Evolutionary conservation across 495 filamentous ascomycete genomes (phyloP).

Genomic region (Pseudomonodictys pantanalensis): DNA sequence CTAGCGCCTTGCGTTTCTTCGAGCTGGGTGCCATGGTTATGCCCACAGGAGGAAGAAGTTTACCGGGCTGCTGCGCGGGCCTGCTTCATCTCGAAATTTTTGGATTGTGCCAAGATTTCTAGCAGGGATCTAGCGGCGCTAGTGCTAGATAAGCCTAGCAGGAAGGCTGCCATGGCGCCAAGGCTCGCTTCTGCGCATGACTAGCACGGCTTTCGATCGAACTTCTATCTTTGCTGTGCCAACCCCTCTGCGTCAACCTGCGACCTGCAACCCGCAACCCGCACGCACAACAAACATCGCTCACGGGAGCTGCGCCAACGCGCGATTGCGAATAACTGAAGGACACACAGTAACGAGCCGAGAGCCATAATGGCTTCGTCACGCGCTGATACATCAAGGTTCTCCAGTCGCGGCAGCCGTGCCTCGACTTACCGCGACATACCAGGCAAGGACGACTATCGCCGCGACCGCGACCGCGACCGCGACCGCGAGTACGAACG

Average conservation of each 20-base stretch:
- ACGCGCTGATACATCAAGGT: slow-evolving; percentile 22
- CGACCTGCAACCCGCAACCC: too few species aligned
- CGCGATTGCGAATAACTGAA: too few species aligned
- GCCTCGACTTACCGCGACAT: slow-evolving; percentile 8
- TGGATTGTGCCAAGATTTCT: too few species aligned
- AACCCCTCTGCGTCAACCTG: too few species aligned
- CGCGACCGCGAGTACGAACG: slow-evolving; percentile 12
- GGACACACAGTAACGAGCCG: slow-evolving; percentile 6
- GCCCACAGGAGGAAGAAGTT: not conserved
- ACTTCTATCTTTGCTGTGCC: too few species aligned
- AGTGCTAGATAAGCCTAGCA: too few species aligned
- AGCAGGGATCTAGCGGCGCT: too few species aligned
- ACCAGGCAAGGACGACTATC: slow-evolving; percentile 3
- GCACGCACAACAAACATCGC: not conserved
- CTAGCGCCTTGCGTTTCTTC: slow-evolving; percentile 28
- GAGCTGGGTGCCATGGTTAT: slow-evolving; percentile 25
- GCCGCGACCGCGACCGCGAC: slow-evolving; percentile 5
- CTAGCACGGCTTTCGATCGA: too few species aligned
- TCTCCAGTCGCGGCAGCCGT: slow-evolving; percentile 1
- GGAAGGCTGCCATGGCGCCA: too few species aligned
- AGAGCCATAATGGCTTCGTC: slow-evolving; percentile 23
- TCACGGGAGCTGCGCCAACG: not conserved
- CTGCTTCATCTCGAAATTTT: not conserved
- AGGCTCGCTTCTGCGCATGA: too few species aligned
- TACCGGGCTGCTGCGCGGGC: not conserved